Evolutionary conservation across 2,329 filamentous ascomycete species (phyloP).

Genomic region (Daldinia eschscholtzii): DNA sequence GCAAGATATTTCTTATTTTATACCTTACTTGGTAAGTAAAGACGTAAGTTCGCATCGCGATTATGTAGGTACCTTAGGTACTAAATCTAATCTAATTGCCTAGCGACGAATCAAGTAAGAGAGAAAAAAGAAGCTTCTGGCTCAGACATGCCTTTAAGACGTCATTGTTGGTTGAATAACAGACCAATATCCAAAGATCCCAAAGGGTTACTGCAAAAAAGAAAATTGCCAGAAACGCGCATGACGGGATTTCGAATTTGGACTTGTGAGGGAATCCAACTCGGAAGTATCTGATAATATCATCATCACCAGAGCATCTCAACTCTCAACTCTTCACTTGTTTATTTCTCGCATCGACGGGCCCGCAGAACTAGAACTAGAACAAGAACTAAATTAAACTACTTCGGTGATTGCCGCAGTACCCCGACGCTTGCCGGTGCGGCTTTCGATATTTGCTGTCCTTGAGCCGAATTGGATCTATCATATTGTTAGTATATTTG

Average conservation of each 20-base stretch:
- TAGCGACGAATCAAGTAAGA: background rate
- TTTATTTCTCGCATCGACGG: background rate
- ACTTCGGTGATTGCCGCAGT: conserved; percentile 68
- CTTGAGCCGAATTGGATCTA: conserved; percentile 86
- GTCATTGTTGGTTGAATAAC: conserved; percentile 57
- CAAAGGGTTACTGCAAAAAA: conserved; percentile 60
- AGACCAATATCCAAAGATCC: conserved; percentile 44
- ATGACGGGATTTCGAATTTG: conserved; percentile 41
- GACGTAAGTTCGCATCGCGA: background rate
- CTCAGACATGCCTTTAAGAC: conserved; percentile 77
- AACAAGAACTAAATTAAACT: conserved; percentile 44
- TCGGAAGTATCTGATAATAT: conserved; percentile 82
- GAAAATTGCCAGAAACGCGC: conserved; percentile 63
- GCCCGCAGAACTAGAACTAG: no score
- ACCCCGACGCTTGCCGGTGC: conserved; percentile 71
- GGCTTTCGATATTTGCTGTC: conserved; percentile 83
- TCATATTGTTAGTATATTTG: conserved; percentile 39
- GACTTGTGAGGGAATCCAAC: conserved; percentile 51
- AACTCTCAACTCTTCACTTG: conserved; percentile 14
- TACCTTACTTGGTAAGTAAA: background rate
- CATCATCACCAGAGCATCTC: conserved; percentile 69
- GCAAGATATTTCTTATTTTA: background rate
- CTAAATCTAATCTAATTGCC: background rate
- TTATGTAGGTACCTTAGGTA: background rate
- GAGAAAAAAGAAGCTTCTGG: conserved; percentile 48